Evolutionary conservation across 176 grass and related monocot genomes (phyloP).

Genomic region (Ampelocalamus luodianensis): DNA sequence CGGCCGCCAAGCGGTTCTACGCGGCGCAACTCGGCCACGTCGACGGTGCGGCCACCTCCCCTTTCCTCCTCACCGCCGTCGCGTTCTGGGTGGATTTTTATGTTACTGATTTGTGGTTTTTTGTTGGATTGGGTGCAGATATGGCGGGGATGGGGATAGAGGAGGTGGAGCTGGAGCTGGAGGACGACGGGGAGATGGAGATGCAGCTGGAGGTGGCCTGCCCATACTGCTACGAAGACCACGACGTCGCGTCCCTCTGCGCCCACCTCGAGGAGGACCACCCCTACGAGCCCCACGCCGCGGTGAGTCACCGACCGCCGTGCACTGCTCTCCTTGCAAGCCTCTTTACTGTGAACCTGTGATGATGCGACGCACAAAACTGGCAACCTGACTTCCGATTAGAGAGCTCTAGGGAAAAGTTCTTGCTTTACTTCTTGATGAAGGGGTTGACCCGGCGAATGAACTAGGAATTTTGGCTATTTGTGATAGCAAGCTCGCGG

Average conservation of each 20-base stretch:
- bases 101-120: constrained; percentile 20
- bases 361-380: neutral
- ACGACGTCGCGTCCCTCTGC: constrained; percentile 84
- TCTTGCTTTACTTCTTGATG: constrained; percentile 17
- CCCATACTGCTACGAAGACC: constrained; percentile 98
- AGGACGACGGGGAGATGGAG: constrained; percentile 49
- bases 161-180: constrained; percentile 66
- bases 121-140: constrained; percentile 39
- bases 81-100: neutral
- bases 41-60: constrained; percentile 36
- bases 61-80: neutral
- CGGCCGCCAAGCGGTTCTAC: constrained; percentile 88
- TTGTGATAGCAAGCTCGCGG: neutral
- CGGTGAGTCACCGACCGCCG: constrained; percentile 52
- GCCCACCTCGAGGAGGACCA: constrained; percentile 93
- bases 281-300: constrained; percentile 74
- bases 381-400: constrained; percentile 1
- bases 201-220: constrained; percentile 74
- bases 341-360: neutral
- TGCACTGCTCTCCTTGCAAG: neutral
- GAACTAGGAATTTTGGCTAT: neutral
- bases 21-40: constrained; percentile 66
- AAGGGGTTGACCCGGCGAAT: constrained; percentile 19
- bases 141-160: constrained; percentile 68
- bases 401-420: neutral